Evolutionary conservation across 2,329 filamentous ascomycete species (phyloP), one percentile per base, ranked within the genome.

Genomic region (Sphaerulina vaccinii): DNA sequence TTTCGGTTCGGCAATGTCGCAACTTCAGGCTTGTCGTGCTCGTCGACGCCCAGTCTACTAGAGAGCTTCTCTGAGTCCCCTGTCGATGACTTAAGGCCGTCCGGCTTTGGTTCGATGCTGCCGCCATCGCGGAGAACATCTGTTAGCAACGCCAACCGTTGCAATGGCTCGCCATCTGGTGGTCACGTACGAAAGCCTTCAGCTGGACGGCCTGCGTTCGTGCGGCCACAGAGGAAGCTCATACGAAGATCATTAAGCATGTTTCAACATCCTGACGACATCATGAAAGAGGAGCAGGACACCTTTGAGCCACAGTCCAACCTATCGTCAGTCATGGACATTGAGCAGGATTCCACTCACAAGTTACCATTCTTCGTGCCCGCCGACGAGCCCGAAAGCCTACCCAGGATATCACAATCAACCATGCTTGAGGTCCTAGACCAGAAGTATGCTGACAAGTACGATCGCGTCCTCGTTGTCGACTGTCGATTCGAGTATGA

Each of bases 401-500:
- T 99, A 59, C 93, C 93, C 47, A 85, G 93, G 59, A 96, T 99
- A 66, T 83, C 84, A 51, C 85, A 86, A 67, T 79, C 84, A 43
- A 96, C 90, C 2, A 80, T 99, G 69, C 74, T 96, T 50, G 82
- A 90, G n/a, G 81, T 99, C 29, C 79, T 99, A 56, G 87, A 96
- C 70, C 90, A 90, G 55, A 86, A 88, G 62, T 96, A 85, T 72
- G 82, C 84, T 64, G 79, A 85, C 21, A 71, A 82, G 19, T 97
- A 88, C 69, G 84, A 90, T 54, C 82, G 91, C 68, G 85, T 89
- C 69, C 82, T 95, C 71, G 80, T 99, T 65, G 86, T 99, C 65
- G 93, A 99, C 71, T 99, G 93, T 71, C 88, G 93, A 16, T 99
- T 99, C 68, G 93, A 99, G 77, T 99, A 99, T 71, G 93, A 99